Percentiles rank a stretch among this genome's conserved stretches.
These are phyloP conservation scores for Fraxinus angustifolia DNA, from an alignment of 305 asterid genomes.

Conservation along the genomic window DNA sequence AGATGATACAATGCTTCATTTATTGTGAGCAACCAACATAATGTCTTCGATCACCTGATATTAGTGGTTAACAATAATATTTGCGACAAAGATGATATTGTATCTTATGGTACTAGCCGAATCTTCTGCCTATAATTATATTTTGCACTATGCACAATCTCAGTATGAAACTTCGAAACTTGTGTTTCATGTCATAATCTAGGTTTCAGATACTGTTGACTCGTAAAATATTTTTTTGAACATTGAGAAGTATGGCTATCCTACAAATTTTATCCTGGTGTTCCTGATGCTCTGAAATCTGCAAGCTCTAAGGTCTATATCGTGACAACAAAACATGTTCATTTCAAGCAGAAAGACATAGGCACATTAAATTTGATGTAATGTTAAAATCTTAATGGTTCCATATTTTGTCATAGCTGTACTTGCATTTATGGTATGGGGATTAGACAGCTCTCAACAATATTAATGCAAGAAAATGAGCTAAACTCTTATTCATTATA, in stretches of 20 bases:
- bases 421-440: background rate
- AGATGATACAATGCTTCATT: background rate
- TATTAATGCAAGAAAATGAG: background rate
- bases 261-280: slow-evolving; percentile 88
- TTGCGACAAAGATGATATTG: background rate
- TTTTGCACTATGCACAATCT: background rate
- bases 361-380: background rate
- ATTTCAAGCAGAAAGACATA: background rate
- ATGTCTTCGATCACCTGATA: background rate
- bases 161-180: background rate
- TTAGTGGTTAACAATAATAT: background rate
- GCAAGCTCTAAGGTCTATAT: slow-evolving; percentile 83
- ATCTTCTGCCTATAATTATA: background rate
- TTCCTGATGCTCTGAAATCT: slow-evolving; percentile 81
- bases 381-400: background rate
- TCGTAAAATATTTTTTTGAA: background rate
- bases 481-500: background rate
- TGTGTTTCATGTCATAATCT: no score
- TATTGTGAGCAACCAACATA: background rate
- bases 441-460: background rate
- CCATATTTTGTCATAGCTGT: background rate
- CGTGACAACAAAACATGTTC: slow-evolving; percentile 90
- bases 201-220: background rate
- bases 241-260: slow-evolving; percentile 9
- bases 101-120: background rate